A percentile compares a stretch with the other conserved stretches of the same genome.
phyloP scores from a whole-genome alignment of 352 stramenopile species.

The Thraustochytrium striatum region DNA sequence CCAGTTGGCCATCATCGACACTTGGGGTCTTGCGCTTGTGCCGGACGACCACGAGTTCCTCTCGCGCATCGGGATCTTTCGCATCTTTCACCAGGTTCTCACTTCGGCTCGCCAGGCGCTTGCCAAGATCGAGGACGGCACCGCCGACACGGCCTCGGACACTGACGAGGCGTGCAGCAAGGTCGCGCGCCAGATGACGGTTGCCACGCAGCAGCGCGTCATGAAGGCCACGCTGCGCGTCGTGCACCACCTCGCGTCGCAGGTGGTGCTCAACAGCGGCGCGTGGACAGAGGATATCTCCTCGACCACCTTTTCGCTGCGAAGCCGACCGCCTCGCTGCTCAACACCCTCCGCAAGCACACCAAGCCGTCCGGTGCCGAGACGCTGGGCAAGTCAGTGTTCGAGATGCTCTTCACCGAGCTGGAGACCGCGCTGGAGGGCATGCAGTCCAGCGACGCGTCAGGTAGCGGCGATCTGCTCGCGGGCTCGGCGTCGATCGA shows the following conservation, averaged over 20 bases:
- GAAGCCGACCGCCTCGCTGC: conserved; percentile 36
- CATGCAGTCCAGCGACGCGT: not conserved
- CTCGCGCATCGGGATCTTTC: conserved; percentile 77
- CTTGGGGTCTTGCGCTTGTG: conserved; percentile 77
- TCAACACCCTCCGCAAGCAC: conserved; percentile 34
- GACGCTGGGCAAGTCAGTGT: conserved; percentile 79
- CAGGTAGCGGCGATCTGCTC: conserved; percentile 50
- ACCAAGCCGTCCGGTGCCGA: conserved; percentile 74
- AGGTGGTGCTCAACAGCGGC: conserved; percentile 63
- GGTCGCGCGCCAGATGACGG: conserved; percentile 59
- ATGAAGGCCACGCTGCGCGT: conserved; percentile 77
- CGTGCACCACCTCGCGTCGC: conserved; percentile 74
- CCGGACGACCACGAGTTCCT: conserved; percentile 80
- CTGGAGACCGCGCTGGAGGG: conserved; percentile 76
- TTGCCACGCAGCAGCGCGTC: conserved; percentile 67
- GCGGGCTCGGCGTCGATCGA: conserved; percentile 60
- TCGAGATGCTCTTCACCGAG: conserved; percentile 82
- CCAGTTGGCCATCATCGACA: conserved; percentile 72
- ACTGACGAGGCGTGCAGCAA: conserved; percentile 47
- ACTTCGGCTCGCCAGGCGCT: conserved; percentile 65
- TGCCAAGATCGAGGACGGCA: conserved; percentile 48
- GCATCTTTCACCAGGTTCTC: conserved; percentile 78
- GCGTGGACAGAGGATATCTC: not conserved
- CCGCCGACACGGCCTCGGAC: conserved; percentile 55
- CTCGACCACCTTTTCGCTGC: conserved; percentile 15